Evolutionary conservation across 345 rosid genomes (phyloP).

Genomic region (Gossypium thurberi): DNA sequence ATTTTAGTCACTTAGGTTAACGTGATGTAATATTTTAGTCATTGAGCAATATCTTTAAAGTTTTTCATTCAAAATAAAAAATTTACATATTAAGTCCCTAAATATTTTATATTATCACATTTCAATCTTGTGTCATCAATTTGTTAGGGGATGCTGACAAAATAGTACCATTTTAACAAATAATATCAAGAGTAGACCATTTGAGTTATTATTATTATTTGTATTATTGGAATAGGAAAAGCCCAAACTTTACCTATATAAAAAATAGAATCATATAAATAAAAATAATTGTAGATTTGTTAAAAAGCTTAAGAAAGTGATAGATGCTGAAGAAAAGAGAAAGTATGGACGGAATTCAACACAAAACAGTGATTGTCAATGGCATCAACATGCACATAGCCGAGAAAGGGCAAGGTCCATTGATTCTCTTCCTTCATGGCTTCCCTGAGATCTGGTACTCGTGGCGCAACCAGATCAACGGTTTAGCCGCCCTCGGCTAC

Average conservation of each 20-base stretch:
- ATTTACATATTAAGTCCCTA: accelerated
- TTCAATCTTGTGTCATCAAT: accelerated
- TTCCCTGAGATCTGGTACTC: slow-evolving; percentile 75
- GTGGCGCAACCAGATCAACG: slow-evolving; percentile 64
- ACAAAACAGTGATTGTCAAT: background rate
- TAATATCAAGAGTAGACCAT: too few species aligned
- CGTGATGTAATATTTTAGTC: too few species aligned
- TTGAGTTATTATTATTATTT: too few species aligned
- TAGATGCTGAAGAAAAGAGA: background rate
- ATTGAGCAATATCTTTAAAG: too few species aligned
- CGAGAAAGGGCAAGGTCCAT: slow-evolving; percentile 53
- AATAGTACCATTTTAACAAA: too few species aligned
- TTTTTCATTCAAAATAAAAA: too few species aligned
- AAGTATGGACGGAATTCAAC: slow-evolving; percentile 9
- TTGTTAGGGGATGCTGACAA: accelerated
- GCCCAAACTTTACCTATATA: too few species aligned
- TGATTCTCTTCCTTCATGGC: slow-evolving; percentile 56
- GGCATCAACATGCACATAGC: slow-evolving; percentile 29
- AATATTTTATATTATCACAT: too few species aligned
- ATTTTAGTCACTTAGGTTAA: too few species aligned
- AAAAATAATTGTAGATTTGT: too few species aligned
- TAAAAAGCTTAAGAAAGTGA: background rate
- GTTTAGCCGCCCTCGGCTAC: slow-evolving; percentile 46
- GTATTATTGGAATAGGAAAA: too few species aligned
- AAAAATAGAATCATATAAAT: too few species aligned